Evolutionary conservation across 306 rosid genomes (phyloP).

Genomic region (Hylodesmum podocarpum): DNA sequence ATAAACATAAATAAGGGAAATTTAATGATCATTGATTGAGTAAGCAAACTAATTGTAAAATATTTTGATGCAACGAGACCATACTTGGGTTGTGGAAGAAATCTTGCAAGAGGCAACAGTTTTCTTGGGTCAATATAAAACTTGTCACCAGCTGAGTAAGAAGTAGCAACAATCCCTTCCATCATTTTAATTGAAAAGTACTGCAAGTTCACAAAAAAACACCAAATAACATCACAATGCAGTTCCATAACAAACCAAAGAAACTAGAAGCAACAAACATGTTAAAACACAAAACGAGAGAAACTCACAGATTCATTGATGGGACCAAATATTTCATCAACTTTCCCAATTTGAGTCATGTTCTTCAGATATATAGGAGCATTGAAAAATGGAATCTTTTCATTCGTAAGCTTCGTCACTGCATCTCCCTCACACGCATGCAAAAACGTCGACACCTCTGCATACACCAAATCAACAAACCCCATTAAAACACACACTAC

Average conservation of each 20-base stretch:
- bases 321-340: constrained; percentile 90
- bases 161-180: constrained; percentile 95
- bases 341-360: constrained; percentile 98
- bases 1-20: not conserved
- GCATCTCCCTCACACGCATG: constrained; percentile 98
- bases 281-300: not conserved
- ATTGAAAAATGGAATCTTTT: constrained; percentile 84
- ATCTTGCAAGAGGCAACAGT: constrained; percentile 92
- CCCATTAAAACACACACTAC: not conserved
- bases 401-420: constrained; percentile 81
- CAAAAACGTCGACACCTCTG: constrained; percentile 83
- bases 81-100: constrained; percentile 96
- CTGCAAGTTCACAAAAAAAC: constrained; percentile 46
- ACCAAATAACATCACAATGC: constrained; percentile 8
- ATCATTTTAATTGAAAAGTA: constrained; percentile 76
- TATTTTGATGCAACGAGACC: constrained; percentile 4
- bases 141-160: constrained; percentile 79
- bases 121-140: constrained; percentile 90
- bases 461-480: constrained; percentile 19
- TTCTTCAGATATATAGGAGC: constrained; percentile 94
- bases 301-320: constrained; percentile 57
- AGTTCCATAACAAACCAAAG: not conserved
- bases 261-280: not conserved
- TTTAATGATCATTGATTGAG: not conserved
- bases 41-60: not conserved